These are phyloP conservation scores for Hippophae gyantsensis DNA, from an alignment of 306 rosid species.

Conservation along the genomic window DNA sequence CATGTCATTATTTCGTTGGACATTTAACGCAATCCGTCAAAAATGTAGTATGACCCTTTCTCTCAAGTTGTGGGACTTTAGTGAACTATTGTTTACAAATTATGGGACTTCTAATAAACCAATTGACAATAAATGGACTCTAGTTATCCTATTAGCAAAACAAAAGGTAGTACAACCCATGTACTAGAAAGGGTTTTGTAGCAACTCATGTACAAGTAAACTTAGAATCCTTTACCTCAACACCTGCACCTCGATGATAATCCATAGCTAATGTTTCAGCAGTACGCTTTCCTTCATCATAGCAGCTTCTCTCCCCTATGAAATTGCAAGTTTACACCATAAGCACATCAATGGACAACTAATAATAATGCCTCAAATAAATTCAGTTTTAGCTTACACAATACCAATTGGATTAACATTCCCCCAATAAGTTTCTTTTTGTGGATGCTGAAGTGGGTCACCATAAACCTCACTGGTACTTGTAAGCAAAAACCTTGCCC, in stretches of 20 bases:
- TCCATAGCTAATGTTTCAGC: constrained; percentile 94
- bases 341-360: not conserved
- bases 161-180: too few relatives aligned
- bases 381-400: constrained; percentile 9
- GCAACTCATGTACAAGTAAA: constrained; percentile 6
- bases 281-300: constrained; percentile 95
- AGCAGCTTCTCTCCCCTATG: constrained; percentile 92
- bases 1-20: too few relatives aligned
- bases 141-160: too few relatives aligned
- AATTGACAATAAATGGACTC: too few relatives aligned
- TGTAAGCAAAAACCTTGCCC: constrained; percentile 85
- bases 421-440: constrained; percentile 96
- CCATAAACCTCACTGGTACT: constrained; percentile 98
- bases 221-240: constrained; percentile 51
- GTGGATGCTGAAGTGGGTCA: constrained; percentile 96
- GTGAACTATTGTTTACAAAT: too few relatives aligned
- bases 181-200: not conserved
- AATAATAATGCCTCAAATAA: not conserved
- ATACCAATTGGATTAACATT: constrained; percentile 96
- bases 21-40: too few relatives aligned
- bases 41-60: too few relatives aligned
- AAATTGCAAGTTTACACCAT: constrained; percentile 8
- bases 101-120: too few relatives aligned
- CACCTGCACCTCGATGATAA: constrained; percentile 93
- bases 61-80: too few relatives aligned